Conservation (phyloP, 2,329 filamentous ascomycete species). For the Capronia americana region DNA sequence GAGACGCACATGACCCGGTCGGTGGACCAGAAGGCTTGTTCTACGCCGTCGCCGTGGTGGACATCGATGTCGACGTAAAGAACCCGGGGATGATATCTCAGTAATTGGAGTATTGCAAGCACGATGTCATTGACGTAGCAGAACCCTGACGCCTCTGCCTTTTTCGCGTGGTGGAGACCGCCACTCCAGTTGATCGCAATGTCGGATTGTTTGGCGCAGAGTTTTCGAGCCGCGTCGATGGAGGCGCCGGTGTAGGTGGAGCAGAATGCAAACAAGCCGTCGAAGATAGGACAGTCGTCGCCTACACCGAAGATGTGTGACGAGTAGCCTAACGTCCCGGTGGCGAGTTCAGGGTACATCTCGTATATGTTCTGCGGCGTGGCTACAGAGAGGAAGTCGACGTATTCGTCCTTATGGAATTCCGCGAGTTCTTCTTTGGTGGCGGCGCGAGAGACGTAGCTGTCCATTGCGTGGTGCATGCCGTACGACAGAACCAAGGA, state of each 20-base stretch:
- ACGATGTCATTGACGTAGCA: constrained; percentile 99
- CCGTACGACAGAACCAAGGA: constrained; percentile 93
- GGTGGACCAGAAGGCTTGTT: constrained; percentile 88
- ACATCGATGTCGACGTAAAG: constrained; percentile 96
- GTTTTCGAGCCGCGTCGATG: constrained; percentile 86
- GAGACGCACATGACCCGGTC: constrained; percentile 91
- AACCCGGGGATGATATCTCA: constrained; percentile 81
- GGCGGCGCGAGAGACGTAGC: constrained; percentile 82
- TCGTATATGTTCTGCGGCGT: constrained; percentile 73
- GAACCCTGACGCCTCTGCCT: constrained; percentile 90
- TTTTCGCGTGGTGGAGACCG: constrained; percentile 94
- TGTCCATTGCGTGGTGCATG: constrained; percentile 96
- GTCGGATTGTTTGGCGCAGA: constrained; percentile 84
- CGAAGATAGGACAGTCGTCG: constrained; percentile 95
- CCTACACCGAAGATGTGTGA: constrained; percentile 80
- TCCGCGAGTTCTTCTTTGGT: constrained; percentile 84
- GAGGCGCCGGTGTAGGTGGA: constrained; percentile 91
- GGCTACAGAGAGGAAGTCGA: constrained; percentile 82
- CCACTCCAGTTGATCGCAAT: constrained; percentile 99
- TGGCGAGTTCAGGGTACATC: constrained; percentile 43
- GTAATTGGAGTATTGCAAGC: constrained; percentile 84
- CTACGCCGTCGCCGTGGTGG: constrained; percentile 88
- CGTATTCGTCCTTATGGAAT: constrained; percentile 88
- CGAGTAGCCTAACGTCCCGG: constrained; percentile 35
- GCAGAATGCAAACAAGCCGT: constrained; percentile 93